These are phyloP conservation scores for Anisodus tanguticus DNA, from an alignment of 257 asterid species.

Conservation along the genomic window DNA sequence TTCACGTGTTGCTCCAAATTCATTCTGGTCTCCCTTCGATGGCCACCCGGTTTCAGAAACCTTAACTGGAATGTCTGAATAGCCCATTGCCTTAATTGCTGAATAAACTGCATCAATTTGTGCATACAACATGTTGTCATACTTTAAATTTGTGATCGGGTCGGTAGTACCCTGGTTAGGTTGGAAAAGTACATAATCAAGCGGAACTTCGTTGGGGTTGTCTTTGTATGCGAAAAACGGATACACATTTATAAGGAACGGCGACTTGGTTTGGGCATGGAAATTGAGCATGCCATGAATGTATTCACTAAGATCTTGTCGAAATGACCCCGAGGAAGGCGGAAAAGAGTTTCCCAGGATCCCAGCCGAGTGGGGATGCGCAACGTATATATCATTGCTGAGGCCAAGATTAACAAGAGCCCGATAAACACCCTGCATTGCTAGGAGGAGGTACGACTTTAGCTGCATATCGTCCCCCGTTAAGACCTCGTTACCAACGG, in stretches of 20 bases:
- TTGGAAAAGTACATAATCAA: slow-evolving; percentile 74
- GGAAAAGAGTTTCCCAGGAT: slow-evolving; percentile 67
- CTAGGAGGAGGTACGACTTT: slow-evolving; percentile 65
- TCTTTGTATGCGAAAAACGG: slow-evolving; percentile 95
- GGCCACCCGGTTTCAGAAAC: slow-evolving; percentile 99
- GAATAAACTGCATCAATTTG: slow-evolving; percentile 81
- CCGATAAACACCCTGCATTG: slow-evolving; percentile 57
- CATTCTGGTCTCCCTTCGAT: slow-evolving; percentile 71
- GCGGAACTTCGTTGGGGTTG: slow-evolving; percentile 50
- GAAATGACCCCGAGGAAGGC: slow-evolving; percentile 73
- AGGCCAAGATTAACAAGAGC: slow-evolving; percentile 67
- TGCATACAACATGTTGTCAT: slow-evolving; percentile 92
- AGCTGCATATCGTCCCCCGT: slow-evolving; percentile 55
- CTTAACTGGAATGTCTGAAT: slow-evolving; percentile 52
- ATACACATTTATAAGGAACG: slow-evolving; percentile 80
- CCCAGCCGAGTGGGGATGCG: slow-evolving; percentile 73
- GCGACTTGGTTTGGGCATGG: slow-evolving; percentile 61
- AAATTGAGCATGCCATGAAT: slow-evolving; percentile 58
- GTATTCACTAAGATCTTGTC: slow-evolving; percentile 51
- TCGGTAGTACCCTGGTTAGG: slow-evolving; percentile 70
- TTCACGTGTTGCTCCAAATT: slow-evolving; percentile 75
- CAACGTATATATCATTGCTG: slow-evolving; percentile 50
- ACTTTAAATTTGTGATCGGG: slow-evolving; percentile 61
- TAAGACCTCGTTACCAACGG: slow-evolving; percentile 83
- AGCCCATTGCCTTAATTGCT: slow-evolving; percentile 70